Conservation (phyloP, 352 stramenopile species). For the Pythium dissotocum region DNA sequence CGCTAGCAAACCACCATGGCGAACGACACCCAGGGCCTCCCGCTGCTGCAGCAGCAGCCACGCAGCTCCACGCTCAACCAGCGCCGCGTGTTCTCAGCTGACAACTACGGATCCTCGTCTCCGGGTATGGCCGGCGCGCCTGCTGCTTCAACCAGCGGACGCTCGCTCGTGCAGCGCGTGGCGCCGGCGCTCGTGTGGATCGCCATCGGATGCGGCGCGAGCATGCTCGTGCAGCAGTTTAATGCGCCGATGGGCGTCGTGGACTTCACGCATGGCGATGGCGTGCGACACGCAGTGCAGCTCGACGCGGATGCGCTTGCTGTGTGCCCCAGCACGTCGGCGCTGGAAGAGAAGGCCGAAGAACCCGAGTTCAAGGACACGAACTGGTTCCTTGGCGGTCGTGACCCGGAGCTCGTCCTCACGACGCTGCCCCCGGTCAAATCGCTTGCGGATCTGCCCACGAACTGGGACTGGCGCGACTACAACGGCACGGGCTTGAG, state of each 20-base stretch:
- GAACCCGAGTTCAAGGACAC: slow-evolving; percentile 38
- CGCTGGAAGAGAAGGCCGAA: slow-evolving; percentile 15
- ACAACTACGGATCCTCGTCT: slow-evolving; percentile 14
- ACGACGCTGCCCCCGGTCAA: slow-evolving; percentile 41
- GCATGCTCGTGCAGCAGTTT: slow-evolving; percentile 28
- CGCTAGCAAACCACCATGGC: slow-evolving; percentile 17
- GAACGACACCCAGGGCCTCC: slow-evolving; percentile 36
- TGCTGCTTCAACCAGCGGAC: slow-evolving; percentile 23
- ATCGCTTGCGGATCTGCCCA: slow-evolving; percentile 63
- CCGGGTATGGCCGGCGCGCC: slow-evolving; percentile 27
- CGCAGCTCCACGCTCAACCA: slow-evolving; percentile 13
- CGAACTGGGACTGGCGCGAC: slow-evolving; percentile 79
- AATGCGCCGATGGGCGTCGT: slow-evolving; percentile 11
- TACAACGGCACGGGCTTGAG: slow-evolving; percentile 79
- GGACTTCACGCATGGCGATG: slow-evolving; percentile 44
- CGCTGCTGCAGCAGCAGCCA: slow-evolving; percentile 31
- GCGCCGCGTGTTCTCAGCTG: slow-evolving; percentile 12
- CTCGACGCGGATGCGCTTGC: slow-evolving; percentile 58
- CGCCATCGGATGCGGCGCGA: slow-evolving; percentile 50
- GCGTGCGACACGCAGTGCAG: slow-evolving; percentile 50
- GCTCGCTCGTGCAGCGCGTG: slow-evolving; percentile 27
- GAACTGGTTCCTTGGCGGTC: slow-evolving; percentile 63
- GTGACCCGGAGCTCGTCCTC: slow-evolving; percentile 58
- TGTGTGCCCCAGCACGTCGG: slow-evolving; percentile 35
- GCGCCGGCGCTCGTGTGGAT: slow-evolving; percentile 51